Evolutionary conservation across 2,329 filamentous ascomycete species (phyloP).

Genomic region (Xylaria sp.): DNA sequence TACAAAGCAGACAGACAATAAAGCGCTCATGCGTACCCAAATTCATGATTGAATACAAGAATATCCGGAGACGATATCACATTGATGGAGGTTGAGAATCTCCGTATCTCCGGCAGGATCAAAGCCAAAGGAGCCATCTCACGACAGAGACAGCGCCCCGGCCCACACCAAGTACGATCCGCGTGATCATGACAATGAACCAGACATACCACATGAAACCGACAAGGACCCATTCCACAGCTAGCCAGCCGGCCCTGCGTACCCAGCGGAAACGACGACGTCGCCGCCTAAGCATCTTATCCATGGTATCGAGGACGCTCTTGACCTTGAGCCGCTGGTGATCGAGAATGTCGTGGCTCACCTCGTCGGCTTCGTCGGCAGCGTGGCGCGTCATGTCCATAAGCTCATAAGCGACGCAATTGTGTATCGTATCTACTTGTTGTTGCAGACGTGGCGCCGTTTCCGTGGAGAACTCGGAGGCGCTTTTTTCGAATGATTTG

Average conservation of each 20-base stretch:
- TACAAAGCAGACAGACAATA: conserved; percentile 11
- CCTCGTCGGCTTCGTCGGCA: conserved; percentile 82
- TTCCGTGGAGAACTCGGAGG: conserved; percentile 66
- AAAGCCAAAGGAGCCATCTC: conserved; percentile 88
- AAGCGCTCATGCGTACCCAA: not conserved
- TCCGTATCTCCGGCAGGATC: not conserved
- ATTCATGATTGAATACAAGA: not conserved
- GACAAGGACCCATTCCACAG: conserved; percentile 87
- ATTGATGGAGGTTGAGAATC: not conserved
- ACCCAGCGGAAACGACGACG: conserved; percentile 76
- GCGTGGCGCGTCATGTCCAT: conserved; percentile 71
- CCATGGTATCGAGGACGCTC: conserved; percentile 79
- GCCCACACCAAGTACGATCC: conserved; percentile 71
- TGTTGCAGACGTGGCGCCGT: conserved; percentile 64
- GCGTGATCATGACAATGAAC: conserved; percentile 83
- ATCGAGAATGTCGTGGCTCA: conserved; percentile 78
- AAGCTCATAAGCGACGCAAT: conserved; percentile 62
- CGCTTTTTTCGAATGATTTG: conserved; percentile 67
- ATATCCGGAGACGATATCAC: not conserved
- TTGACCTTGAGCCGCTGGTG: conserved; percentile 84
- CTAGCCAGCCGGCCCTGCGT: conserved; percentile 78
- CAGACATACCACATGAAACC: conserved; percentile 95
- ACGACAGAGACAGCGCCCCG: conserved; percentile 68
- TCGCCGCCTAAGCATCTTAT: conserved; percentile 77
- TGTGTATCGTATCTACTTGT: conserved; percentile 59